These are phyloP conservation scores for Clavispora asparagi DNA, from an alignment of 805 yeast genomes.

Conservation along the genomic window DNA sequence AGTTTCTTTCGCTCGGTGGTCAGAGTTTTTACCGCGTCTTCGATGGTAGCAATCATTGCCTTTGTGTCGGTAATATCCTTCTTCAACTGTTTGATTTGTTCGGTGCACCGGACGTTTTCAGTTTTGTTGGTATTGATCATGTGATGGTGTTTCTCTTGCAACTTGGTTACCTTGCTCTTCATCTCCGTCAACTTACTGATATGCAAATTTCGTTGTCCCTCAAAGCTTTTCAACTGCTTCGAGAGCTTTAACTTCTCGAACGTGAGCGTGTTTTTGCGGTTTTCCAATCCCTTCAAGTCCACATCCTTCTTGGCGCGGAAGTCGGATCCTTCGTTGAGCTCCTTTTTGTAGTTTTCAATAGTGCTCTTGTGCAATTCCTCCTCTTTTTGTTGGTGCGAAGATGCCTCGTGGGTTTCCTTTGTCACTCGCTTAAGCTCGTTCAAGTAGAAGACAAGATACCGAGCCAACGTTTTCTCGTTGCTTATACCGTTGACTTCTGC, in stretches of 20 bases:
- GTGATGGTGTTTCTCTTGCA: constrained; percentile 8
- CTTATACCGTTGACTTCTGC: constrained; percentile 2
- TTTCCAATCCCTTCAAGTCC: constrained; percentile 28
- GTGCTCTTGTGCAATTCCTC: constrained; percentile 4
- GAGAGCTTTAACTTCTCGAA: constrained; percentile 27
- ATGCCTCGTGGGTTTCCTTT: constrained; percentile 3
- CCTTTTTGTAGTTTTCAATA: constrained; percentile 23
- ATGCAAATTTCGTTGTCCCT: constrained; percentile 4
- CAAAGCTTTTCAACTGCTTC: constrained; percentile 16
- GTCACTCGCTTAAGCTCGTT: constrained; percentile 4
- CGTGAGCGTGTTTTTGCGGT: constrained; percentile 27
- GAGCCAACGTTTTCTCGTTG: constrained; percentile 1
- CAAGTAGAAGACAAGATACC: constrained; percentile 4
- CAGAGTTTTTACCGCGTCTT: constrained; percentile 19
- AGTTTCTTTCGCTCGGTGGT: constrained; percentile 22
- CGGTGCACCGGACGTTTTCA: constrained; percentile 2
- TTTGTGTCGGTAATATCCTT: constrained; percentile 16
- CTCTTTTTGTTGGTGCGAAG: constrained; percentile 7
- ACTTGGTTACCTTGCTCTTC: constrained; percentile 6
- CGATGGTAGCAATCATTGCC: constrained; percentile 19
- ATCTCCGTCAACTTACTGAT: constrained; percentile 11
- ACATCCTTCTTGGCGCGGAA: constrained; percentile 22
- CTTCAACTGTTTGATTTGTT: constrained; percentile 6
- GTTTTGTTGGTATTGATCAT: constrained; percentile 3
- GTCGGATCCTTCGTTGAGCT: constrained; percentile 32